These are phyloP conservation scores for Candida arabinofermentans DNA, from an alignment of 805 yeast species.

Conservation along the genomic window DNA sequence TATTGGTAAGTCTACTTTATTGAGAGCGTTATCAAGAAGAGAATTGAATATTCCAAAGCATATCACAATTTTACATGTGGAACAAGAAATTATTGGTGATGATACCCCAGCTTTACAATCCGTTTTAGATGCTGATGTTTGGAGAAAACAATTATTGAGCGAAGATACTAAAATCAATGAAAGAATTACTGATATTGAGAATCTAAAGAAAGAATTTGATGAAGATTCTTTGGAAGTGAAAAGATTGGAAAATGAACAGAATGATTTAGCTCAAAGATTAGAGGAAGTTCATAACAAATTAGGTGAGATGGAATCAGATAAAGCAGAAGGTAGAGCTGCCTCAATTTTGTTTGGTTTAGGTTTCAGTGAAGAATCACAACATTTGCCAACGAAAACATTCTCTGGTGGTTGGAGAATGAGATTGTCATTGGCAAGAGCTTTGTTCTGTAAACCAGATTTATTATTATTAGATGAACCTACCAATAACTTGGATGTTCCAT, in stretches of 20 bases:
- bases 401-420: conserved; percentile 99
- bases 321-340: conserved; percentile 97
- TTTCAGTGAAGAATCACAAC: conserved; percentile 83
- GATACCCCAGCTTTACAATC: conserved; percentile 88
- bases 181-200: conserved; percentile 72
- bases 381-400: conserved; percentile 78
- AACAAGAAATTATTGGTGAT: conserved; percentile 94
- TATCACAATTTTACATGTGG: conserved; percentile 93
- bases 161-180: conserved; percentile 76
- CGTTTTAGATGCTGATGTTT: conserved; percentile 98
- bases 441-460: conserved; percentile 95
- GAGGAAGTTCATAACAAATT: conserved; percentile 79
- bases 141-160: conserved; percentile 84
- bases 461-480: conserved; percentile 96
- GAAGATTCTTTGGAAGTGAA: conserved; percentile 70
- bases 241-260: conserved; percentile 84
- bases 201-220: conserved; percentile 64
- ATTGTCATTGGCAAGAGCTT: conserved; percentile 93
- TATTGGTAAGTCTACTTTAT: conserved; percentile 95
- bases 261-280: conserved; percentile 75
- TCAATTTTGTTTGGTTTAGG: conserved; percentile 91
- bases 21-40: conserved; percentile 89
- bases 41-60: conserved; percentile 93
- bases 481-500: conserved; percentile 99
- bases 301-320: conserved; percentile 92